Conservation (phyloP, 169 alveolate species). For the Eimeria necatrix region DNA sequence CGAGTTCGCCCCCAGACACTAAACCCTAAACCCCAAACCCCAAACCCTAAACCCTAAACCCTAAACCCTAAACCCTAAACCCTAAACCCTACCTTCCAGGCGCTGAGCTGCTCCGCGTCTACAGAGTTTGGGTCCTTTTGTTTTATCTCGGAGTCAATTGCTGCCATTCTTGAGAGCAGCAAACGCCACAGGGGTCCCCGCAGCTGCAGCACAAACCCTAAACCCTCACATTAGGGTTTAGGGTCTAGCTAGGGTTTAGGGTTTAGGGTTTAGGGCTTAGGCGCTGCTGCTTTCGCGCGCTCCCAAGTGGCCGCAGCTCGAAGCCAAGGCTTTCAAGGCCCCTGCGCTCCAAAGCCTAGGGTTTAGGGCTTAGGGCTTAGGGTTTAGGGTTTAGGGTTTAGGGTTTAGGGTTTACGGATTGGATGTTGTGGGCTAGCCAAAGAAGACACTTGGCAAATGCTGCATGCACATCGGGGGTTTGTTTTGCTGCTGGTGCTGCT, state of each 20-base stretch:
- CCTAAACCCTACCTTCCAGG: not conserved
- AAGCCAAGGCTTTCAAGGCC: not conserved
- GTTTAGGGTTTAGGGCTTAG: conserved; percentile 31
- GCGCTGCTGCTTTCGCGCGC: not conserved
- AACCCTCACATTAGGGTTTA: conserved; percentile 31
- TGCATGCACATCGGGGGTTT: conserved; percentile 39
- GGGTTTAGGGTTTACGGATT: not conserved
- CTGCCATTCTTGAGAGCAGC: conserved; percentile 15
- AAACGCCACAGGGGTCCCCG: conserved; percentile 59
- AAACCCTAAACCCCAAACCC: conserved; percentile 36
- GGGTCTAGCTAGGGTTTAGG: conserved; percentile 26
- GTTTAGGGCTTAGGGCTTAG: conserved; percentile 25
- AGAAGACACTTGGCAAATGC: conserved; percentile 40
- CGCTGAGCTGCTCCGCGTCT: not conserved
- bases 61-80: conserved; percentile 46
- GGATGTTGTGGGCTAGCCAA: conserved; percentile 60
- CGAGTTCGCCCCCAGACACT: not conserved
- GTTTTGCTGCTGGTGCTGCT: not conserved
- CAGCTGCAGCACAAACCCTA: conserved; percentile 31
- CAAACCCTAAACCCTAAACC: conserved; percentile 18
- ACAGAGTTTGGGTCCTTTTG: conserved; percentile 54
- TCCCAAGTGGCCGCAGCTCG: not conserved
- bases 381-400: not conserved
- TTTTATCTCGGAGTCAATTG: conserved; percentile 50
- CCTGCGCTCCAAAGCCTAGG: not conserved